Percentiles rank a stretch among this genome's conserved stretches.
Evolutionary conservation across 1,284 basidiomycete genomes (phyloP).

Genomic region (Cutaneotrichosporon dermatis): DNA sequence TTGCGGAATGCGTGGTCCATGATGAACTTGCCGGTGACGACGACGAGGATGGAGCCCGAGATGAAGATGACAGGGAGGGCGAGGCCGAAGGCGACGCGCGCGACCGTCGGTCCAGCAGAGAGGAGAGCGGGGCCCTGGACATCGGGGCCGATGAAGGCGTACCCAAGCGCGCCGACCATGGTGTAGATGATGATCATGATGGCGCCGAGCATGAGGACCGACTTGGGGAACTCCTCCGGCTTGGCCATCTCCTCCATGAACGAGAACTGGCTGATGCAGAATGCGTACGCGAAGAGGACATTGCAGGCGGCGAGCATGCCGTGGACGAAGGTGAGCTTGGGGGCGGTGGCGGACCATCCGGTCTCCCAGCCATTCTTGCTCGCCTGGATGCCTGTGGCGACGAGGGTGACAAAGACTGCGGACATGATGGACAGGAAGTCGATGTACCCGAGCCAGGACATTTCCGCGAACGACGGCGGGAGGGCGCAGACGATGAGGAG

Average conservation of each 20-base stretch:
- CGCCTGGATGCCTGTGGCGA: constrained; percentile 31
- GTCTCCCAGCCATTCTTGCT: constrained; percentile 16
- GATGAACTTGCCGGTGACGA: constrained; percentile 12
- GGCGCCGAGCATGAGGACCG: constrained; percentile 32
- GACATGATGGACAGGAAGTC: constrained; percentile 34
- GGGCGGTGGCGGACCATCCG: constrained; percentile 30
- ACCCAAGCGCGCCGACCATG: constrained; percentile 31
- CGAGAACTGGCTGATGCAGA: constrained; percentile 18
- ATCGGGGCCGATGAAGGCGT: constrained; percentile 13
- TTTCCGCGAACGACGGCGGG: constrained; percentile 20
- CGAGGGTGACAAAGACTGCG: constrained; percentile 33
- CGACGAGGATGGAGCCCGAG: constrained; percentile 16
- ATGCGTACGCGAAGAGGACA: constrained; percentile 33
- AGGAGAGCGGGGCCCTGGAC: constrained; percentile 15
- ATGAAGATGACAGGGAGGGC: constrained; percentile 21
- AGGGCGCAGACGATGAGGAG: constrained; percentile 15
- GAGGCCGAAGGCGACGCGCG: constrained; percentile 15
- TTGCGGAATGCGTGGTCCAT: constrained; percentile 11
- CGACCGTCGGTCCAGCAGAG: constrained; percentile 10
- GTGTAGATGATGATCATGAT: constrained; percentile 27
- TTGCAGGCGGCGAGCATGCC: constrained; percentile 36
- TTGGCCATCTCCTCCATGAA: constrained; percentile 23
- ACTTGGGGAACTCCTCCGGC: constrained; percentile 25
- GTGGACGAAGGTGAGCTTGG: constrained; percentile 26
- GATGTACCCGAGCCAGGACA: constrained; percentile 38